These are phyloP conservation scores for Amanita pseudoporphyria DNA, from an alignment of 768 basidiomycete species.

Conservation along the genomic window DNA sequence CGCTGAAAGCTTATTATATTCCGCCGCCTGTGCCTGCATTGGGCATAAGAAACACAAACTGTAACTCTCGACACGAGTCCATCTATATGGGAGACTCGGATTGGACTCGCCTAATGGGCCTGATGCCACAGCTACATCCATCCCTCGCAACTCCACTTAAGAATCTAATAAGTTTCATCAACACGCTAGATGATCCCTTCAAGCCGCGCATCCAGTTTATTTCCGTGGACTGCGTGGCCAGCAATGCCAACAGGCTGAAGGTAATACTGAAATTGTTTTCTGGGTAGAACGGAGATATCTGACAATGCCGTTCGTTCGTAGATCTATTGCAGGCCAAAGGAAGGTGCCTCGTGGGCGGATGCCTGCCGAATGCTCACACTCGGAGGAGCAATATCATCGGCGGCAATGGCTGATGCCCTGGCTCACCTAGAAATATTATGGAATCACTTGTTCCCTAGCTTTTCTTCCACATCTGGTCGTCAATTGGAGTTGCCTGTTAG, in stretches of 20 bases:
- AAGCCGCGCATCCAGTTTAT: constrained; percentile 21
- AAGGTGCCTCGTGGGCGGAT: constrained; percentile 20
- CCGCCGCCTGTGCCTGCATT: constrained; percentile 13
- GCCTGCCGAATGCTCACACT: constrained; percentile 18
- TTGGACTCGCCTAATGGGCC: constrained; percentile 14
- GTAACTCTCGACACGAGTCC: constrained; percentile 7
- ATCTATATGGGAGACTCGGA: constrained; percentile 17
- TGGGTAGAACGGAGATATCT: not conserved
- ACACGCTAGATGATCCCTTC: constrained; percentile 12
- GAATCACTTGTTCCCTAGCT: constrained; percentile 22
- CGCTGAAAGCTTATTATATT: constrained; percentile 23
- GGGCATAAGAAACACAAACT: constrained; percentile 1
- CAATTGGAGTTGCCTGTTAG: constrained; percentile 13
- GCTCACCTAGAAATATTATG: constrained; percentile 18
- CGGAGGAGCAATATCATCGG: constrained; percentile 17
- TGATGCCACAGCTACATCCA: constrained; percentile 18
- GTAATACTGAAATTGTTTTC: constrained; percentile 7
- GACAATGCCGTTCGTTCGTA: constrained; percentile 2
- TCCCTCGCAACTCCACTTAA: constrained; percentile 17
- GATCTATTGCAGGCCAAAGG: constrained; percentile 21
- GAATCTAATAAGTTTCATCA: constrained; percentile 18
- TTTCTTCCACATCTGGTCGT: constrained; percentile 14
- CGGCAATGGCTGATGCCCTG: constrained; percentile 15
- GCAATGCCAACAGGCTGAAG: constrained; percentile 20
- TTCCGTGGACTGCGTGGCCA: constrained; percentile 20